Evolutionary conservation across 2,329 filamentous ascomycete species (phyloP).

Genomic region (Nothopassalora personata): DNA sequence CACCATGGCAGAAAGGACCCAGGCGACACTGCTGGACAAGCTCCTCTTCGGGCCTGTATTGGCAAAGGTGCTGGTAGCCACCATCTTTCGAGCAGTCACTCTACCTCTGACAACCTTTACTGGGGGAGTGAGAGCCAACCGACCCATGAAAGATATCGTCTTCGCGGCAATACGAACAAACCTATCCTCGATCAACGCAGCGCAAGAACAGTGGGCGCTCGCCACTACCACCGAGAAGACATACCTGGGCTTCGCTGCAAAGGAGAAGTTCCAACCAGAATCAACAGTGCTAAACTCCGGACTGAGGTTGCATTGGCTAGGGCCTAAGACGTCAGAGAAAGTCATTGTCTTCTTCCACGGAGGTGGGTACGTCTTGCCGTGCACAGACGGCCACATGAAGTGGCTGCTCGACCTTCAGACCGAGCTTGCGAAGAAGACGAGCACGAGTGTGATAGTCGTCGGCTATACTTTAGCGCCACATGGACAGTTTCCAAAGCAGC

Average conservation of each 20-base stretch:
- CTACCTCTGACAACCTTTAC: slow-evolving; percentile 30
- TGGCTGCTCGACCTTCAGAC: slow-evolving; percentile 45
- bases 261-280: slow-evolving; percentile 35
- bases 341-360: slow-evolving; percentile 47
- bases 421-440: slow-evolving; percentile 36
- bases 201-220: slow-evolving; percentile 36
- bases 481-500: slow-evolving; percentile 45
- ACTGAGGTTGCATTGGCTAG: slow-evolving; percentile 45
- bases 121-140: slow-evolving; percentile 27
- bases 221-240: slow-evolving; percentile 26
- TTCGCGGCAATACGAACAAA: slow-evolving; percentile 25
- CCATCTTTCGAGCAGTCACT: slow-evolving; percentile 30
- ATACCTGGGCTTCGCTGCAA: slow-evolving; percentile 35
- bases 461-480: slow-evolving; percentile 51
- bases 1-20: slow-evolving; percentile 1
- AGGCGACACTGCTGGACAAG: slow-evolving; percentile 15
- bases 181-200: slow-evolving; percentile 21
- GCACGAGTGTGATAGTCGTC: slow-evolving; percentile 49
- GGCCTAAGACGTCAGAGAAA: slow-evolving; percentile 35
- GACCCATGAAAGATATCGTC: slow-evolving; percentile 24
- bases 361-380: slow-evolving; percentile 52
- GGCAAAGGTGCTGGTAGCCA: slow-evolving; percentile 28
- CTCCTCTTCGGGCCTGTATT: slow-evolving; percentile 12
- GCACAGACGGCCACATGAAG: slow-evolving; percentile 43
- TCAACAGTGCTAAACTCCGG: slow-evolving; percentile 40